Percentiles rank a stretch among this genome's conserved stretches.
phyloP scores from a whole-genome alignment of 2,329 filamentous ascomycete species.

The Penicillium sp. region DNA sequence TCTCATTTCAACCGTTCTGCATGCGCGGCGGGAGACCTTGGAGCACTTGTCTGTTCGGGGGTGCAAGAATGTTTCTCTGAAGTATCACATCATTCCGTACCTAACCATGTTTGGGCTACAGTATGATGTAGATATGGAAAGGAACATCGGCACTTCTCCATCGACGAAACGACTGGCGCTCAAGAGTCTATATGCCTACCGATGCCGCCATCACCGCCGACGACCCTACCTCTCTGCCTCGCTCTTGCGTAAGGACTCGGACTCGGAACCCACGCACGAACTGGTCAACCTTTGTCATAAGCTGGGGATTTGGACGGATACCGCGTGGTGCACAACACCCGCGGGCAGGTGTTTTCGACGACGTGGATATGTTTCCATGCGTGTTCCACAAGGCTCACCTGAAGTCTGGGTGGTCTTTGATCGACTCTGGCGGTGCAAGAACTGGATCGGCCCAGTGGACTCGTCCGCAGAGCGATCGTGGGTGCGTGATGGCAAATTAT shows the following conservation, averaged over 20 bases:
- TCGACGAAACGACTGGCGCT: conserved; percentile 45
- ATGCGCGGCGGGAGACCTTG: conserved; percentile 50
- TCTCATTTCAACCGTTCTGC: conserved; percentile 51
- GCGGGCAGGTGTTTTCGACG: conserved; percentile 52
- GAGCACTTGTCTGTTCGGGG: conserved; percentile 57
- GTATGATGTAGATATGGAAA: conserved; percentile 43
- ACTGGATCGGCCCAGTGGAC: conserved; percentile 49
- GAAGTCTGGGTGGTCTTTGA: conserved; percentile 61
- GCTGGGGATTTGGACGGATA: conserved; percentile 56
- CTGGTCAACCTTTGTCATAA: conserved; percentile 55
- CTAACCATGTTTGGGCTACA: conserved; percentile 45
- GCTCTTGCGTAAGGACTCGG: conserved; percentile 51
- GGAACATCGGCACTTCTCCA: conserved; percentile 30
- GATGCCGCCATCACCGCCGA: conserved; percentile 57
- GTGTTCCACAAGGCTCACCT: conserved; percentile 49
- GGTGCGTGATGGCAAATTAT: conserved; percentile 47
- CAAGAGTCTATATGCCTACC: conserved; percentile 56
- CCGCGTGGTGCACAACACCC: conserved; percentile 56
- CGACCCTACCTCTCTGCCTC: conserved; percentile 55
- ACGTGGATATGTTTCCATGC: conserved; percentile 52
- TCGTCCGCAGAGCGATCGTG: conserved; percentile 22
- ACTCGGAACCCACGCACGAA: conserved; percentile 56
- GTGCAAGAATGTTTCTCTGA: conserved; percentile 60
- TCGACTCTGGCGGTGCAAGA: conserved; percentile 54
- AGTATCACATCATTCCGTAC: conserved; percentile 59